Base-by-base conservation (phyloP, 2,329 filamentous ascomycete species). In the Magnaporthales sp. region DNA sequence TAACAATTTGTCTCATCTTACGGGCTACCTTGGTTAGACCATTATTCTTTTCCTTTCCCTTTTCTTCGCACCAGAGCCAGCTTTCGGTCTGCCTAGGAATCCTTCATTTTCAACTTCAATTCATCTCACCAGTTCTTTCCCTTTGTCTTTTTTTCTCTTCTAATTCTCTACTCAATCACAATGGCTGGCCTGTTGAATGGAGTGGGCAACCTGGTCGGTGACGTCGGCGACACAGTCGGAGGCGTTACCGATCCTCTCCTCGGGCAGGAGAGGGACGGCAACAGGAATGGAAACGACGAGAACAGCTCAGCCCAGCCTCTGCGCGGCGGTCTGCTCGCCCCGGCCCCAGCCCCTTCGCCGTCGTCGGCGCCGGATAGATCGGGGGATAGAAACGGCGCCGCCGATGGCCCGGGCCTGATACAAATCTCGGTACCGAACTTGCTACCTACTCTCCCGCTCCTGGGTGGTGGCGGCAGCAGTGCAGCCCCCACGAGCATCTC, bases 161-260 rank as follows among this genome's bases (percentile, higher is more conserved):
- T 54, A n/a, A 15, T 26, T 46, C 11, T 60, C 32, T 38, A 27
- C 1, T n/a, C 11, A 29, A n/a, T 24, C 19, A 65, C 27, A 60
- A 65, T 65, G 64, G 64, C 64, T 56, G 64, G 64, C 10, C 64
- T 38, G 22, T 56, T 65, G 51, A 65, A 60, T 15, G 64, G 54
- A 31, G 64, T 54, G 29, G 30, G 30, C 22, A 22, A n/a, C n/a
- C 27, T 60, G 51, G 9, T 30, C 26, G 62, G 31, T 13, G 10
- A 19, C 62, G 62, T 38, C 62, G 63, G 22, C 27, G 63, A 58
- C 26, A 4, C 58, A 4, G 22, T n/a, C 51, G 64, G 54, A 19
- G 51, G 11, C 13, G 62, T 60, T n/a, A 38, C 64, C 24, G 29
- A 13, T 11, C 51, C 54, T 29, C 22, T 62, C 56, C 64, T 62